phyloP scores from a whole-genome alignment of 192 early-diverging fungal genomes.

The Dispira parvispora region DNA sequence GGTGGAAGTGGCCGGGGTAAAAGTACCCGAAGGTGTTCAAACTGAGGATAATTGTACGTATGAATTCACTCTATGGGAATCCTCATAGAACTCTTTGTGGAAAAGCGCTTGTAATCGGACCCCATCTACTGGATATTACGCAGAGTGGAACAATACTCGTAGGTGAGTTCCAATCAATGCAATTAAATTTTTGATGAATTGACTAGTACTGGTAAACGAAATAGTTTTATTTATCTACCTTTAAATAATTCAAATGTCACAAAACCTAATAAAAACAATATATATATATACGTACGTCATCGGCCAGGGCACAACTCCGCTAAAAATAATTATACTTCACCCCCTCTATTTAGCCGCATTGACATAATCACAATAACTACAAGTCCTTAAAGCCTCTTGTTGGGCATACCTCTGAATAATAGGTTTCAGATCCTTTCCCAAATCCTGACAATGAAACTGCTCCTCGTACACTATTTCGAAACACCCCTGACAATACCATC shows the following conservation, averaged over 20 bases:
- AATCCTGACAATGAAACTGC: slow-evolving; percentile 75
- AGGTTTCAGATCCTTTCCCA: slow-evolving; percentile 80
- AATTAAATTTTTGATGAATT: no score
- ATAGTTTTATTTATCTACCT: no score
- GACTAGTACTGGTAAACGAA: no score
- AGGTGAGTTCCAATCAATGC: no score
- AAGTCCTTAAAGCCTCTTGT: slow-evolving; percentile 50
- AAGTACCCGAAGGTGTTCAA: background rate
- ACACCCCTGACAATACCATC: slow-evolving; percentile 93
- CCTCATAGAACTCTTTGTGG: slow-evolving; percentile 9
- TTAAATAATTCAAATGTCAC: no score
- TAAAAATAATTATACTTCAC: no score
- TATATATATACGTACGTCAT: no score
- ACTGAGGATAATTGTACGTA: background rate
- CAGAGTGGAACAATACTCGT: no score
- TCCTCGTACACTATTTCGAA: slow-evolving; percentile 70
- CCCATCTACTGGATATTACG: no score
- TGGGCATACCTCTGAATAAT: slow-evolving; percentile 73
- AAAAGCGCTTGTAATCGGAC: no score
- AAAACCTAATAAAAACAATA: no score
- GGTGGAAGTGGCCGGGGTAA: background rate
- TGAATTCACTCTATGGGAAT: background rate
- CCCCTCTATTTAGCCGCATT: slow-evolving; percentile 27
- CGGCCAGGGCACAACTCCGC: no score
- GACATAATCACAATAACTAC: slow-evolving; percentile 47